Evolutionary conservation across 2,329 filamentous ascomycete genomes (phyloP), one percentile per base, ranked within the genome.

Genomic region (Aspergillus fructus): DNA sequence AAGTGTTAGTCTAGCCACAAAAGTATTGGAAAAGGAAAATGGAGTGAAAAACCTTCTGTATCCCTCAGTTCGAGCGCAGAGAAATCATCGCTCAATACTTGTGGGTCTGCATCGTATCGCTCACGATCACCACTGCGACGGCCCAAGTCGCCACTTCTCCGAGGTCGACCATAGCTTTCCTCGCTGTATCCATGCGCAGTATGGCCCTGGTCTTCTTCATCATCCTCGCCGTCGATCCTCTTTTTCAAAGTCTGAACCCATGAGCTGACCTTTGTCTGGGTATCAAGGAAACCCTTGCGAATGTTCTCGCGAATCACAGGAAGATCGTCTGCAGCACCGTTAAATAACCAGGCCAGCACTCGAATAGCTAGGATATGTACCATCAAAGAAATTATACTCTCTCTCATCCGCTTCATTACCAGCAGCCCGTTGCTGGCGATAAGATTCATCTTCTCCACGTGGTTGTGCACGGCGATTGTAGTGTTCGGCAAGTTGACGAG

Each of bases 171-270:
- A 54, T 78, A 76, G 37, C 69, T 66, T 30, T 74, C 67, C 61
- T 71, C 71, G 59, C 68, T 62, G 60, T 72, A 66, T 57, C 65
- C 65, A 54, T 69, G 62, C 7, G 48, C 46, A 43, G 41, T 64
- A 48, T 41, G 65, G 30, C 68, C 70, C 59, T 71, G 63, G 64
- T 86, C 85, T 23, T 92, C 89, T 53, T 89, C 85, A 57, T 89
- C 85, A 56, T 92, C 90, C 62, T 94, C 91, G 49, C 94, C 93
- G 68, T 97, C 93, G 34, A 99, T 85, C 74, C 88, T 91, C 84
- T 97, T 97, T 79, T 91, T 94, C 71, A 99, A 81, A 62, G 87
- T 92, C 50, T 85, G 89, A 67, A 99, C 91, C 93, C 93, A 97
- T 49, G 85, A 85, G 77, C 96, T 97, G 67, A 99, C 90, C 70